Percentiles rank a stretch among this genome's conserved stretches.
phyloP scores from a whole-genome alignment of 371 early-diverging fungal species.

The Smittium culicis region DNA sequence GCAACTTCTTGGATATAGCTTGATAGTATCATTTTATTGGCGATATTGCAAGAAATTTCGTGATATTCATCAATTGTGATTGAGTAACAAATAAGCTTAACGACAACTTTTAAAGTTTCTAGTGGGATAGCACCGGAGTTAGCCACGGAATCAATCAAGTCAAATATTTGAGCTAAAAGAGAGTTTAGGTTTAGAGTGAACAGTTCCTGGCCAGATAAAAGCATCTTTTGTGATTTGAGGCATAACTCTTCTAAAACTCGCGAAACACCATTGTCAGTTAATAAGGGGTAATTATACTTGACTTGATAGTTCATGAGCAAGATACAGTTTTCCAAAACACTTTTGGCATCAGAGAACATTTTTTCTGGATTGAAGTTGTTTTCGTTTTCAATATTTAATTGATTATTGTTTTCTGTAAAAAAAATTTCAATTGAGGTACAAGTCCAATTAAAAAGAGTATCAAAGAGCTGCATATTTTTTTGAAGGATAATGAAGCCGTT shows the following conservation, averaged over 20 bases:
- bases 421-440: background rate
- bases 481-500: background rate
- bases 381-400: background rate
- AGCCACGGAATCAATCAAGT: background rate
- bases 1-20: constrained; percentile 10
- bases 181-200: background rate
- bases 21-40: background rate
- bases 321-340: background rate
- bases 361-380: background rate
- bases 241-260: background rate
- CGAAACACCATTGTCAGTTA: background rate
- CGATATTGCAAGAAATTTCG: background rate
- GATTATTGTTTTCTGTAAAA: background rate
- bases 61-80: background rate
- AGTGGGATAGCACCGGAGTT: background rate
- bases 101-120: background rate
- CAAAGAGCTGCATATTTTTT: background rate
- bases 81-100: background rate
- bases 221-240: background rate
- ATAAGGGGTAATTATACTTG: background rate
- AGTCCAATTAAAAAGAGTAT: background rate
- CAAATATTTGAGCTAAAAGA: background rate
- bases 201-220: background rate
- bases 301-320: background rate
- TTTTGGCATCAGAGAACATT: background rate